Percentiles rank a stretch among this genome's conserved stretches.
These are phyloP conservation scores for Cucurbita ficifolia DNA, from an alignment of 306 rosid genomes.

Conservation along the genomic window DNA sequence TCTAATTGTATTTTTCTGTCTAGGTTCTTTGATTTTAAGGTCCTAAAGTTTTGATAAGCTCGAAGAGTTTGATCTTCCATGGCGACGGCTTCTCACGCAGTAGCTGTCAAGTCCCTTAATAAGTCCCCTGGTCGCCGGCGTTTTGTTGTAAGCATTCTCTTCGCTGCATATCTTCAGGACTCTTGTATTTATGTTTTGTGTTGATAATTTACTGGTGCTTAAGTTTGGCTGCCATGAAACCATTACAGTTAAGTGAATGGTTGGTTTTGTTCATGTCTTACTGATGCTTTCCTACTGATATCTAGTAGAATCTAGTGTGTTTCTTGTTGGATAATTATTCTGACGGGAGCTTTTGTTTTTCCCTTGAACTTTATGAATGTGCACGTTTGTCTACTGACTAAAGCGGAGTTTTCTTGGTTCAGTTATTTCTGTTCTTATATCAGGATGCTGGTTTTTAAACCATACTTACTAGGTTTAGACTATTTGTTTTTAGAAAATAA, in stretches of 20 bases:
- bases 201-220: not conserved
- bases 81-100: constrained; percentile 59
- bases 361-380: not conserved
- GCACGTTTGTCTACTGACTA: not conserved
- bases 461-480: not conserved
- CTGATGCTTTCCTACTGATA: not conserved
- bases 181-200: not conserved
- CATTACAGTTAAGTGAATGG: not conserved
- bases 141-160: constrained; percentile 37
- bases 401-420: not conserved
- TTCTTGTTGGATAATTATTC: not conserved
- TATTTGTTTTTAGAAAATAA: not conserved
- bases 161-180: not conserved
- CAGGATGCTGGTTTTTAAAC: not conserved
- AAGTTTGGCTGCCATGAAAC: not conserved
- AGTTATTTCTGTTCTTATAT: not conserved
- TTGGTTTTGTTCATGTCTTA: not conserved
- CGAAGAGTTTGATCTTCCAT: constrained; percentile 11
- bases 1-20: not conserved
- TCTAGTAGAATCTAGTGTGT: not conserved
- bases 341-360: not conserved
- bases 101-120: constrained; percentile 85
- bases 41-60: not conserved
- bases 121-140: constrained; percentile 61
- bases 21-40: not conserved